Evolutionary conservation across 257 asterid genomes (phyloP).

Genomic region (Forsythia suspensa): DNA sequence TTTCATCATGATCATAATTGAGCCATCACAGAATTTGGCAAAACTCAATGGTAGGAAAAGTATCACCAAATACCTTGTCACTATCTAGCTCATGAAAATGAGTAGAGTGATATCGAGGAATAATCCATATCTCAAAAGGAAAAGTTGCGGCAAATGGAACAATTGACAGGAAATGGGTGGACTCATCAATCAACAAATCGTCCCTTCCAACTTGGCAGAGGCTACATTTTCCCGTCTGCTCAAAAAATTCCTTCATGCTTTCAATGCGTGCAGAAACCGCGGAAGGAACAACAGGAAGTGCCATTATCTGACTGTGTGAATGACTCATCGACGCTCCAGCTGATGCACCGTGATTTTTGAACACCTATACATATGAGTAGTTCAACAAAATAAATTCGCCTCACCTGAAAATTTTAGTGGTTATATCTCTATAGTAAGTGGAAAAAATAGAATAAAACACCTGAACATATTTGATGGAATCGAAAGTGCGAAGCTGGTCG

Average conservation of each 20-base stretch:
- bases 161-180: conserved; percentile 63
- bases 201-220: conserved; percentile 55
- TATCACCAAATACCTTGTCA: conserved; percentile 53
- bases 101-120: conserved; percentile 78
- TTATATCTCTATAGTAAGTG: neutral
- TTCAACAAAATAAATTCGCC: neutral
- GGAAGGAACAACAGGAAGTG: conserved; percentile 82
- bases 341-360: conserved; percentile 96
- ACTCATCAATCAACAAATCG: conserved; percentile 54
- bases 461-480: conserved; percentile 75
- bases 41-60: neutral
- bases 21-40: neutral
- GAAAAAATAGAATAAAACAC: conserved; percentile 28
- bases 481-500: conserved; percentile 48
- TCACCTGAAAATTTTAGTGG: neutral
- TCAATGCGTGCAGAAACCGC: conserved; percentile 61
- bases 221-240: conserved; percentile 72
- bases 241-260: conserved; percentile 68
- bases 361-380: conserved; percentile 47
- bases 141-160: conserved; percentile 80
- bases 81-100: conserved; percentile 71
- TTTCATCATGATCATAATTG: neutral
- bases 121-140: conserved; percentile 92
- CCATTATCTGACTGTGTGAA: conserved; percentile 93
- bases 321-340: conserved; percentile 99